Base-by-base conservation (phyloP, 108 stramenopile species). In the Cyclotella kingstonii region DNA sequence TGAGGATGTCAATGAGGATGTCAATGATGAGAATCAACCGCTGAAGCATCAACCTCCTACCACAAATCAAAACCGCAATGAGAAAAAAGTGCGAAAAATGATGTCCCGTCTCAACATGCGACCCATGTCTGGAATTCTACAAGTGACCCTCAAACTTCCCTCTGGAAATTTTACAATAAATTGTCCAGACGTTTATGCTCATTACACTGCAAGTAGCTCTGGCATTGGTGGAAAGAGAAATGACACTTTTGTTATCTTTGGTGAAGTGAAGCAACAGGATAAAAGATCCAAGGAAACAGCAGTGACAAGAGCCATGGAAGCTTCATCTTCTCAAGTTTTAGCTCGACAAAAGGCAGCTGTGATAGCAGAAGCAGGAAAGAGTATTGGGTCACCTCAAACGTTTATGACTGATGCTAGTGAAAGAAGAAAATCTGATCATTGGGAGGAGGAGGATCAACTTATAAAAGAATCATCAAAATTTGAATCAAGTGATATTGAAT, bases 21-120 rank as follows among this genome's bases (percentile, higher is more conserved):
- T 60, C 30, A 51, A 73, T 11, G 72, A 38, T 4, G 54, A 54
- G 35, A 45, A 74, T 22, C 63, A 43, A 23, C 34, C 63, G n/a
- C 71, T 65, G 9, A 57, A 59, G 31, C 31, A 60, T 40, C 65
- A 73, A 43, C 38, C 21, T 5, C 21, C 53, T 1, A 67, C 33
- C 26, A 61, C 48, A 29, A 46, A 38, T 57, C 17, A 58, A 30
- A 90, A 85, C 82, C 83, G 90, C 48, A 73, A 78, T 51, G 92
- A 93, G 77, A 91, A 91, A 81, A 93, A 93, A 73, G 64, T 82
- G 28, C 86, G 92, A 35, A 91, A 91, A 75, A 83, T 88, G 40
- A 80, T 93, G 70, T 64, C 70, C 43, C 87, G 89, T 55, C 84
- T 93, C 47, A 68, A 57, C 48, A 83, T 93, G 83, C 77, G 79